Base-by-base conservation (phyloP, 169 alveolate species). In the Cryptosporidium meleagridis region DNA sequence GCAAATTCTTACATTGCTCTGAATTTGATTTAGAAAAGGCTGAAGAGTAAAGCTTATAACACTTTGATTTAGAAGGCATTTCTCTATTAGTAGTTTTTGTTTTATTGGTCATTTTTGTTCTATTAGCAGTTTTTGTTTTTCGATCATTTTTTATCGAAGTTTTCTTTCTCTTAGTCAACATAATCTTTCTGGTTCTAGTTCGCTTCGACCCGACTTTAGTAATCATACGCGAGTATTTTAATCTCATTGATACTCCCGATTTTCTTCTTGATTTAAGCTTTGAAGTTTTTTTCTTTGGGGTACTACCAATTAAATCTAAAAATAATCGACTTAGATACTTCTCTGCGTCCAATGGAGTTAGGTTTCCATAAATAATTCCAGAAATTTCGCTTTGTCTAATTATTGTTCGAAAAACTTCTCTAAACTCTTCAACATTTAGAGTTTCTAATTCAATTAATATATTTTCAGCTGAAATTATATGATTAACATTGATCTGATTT, bases 31-130 rank as follows among this genome's bases (percentile, higher is more conserved):
- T 65, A 33, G 51, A 65, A n/a, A 18, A 0, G 2, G 23, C 29
- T 21, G 67, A 55, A 65, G 72, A 65, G 72, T 65, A 65, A 2
- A 37, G 3, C 52, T 33, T 65, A 29, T 65, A 65, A 33, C 31
- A 53, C 1, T 31, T n/a, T 18, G 44, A 33, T 65, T 31, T 65
- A 14, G 51, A 65, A 33, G 52, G 12, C 4, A 33, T 65, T 21
- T 65, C 26, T 1, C 6, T 9, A 0, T 55, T 37, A 26, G 5
- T 55, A 2, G 0, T 55, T 8, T 3, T 35, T 37, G 44, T 3
- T n/a, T 31, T 6, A 33, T 65, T 37, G 4, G 12, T 12, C 4
- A 0, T 65, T 16, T 8, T 35, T 2, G 53, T 65, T 8, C 14
- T 2, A 33, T 65, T 31, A 8, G 21, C 0, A 9, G 23, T 37